Evolutionary conservation across 768 basidiomycete species (phyloP).

Genomic region (Termitomyces titanicus): DNA sequence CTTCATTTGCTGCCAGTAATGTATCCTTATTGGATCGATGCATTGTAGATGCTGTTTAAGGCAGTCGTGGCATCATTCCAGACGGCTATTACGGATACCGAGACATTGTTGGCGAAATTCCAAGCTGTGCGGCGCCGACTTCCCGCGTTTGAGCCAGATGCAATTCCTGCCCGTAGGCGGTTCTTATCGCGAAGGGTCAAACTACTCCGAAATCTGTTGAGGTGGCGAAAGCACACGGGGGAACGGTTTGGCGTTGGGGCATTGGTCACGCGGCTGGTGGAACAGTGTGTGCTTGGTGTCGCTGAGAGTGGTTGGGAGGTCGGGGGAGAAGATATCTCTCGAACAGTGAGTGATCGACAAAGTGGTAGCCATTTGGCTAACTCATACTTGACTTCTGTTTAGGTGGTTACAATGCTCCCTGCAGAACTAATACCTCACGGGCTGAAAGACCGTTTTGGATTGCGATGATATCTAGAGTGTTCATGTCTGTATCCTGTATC

Average conservation of each 20-base stretch:
- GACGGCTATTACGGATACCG: constrained; percentile 47
- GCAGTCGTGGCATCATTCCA: constrained; percentile 51
- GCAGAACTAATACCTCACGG: constrained; percentile 26
- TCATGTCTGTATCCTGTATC: background rate
- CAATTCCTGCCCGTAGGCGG: constrained; percentile 66
- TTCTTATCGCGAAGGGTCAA: constrained; percentile 68
- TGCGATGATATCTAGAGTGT: constrained; percentile 4
- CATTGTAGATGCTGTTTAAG: constrained; percentile 51
- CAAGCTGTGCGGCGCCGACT: constrained; percentile 26
- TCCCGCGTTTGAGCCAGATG: constrained; percentile 70
- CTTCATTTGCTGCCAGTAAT: background rate
- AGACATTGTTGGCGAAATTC: constrained; percentile 49
- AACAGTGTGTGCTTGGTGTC: constrained; percentile 56
- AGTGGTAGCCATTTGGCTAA: constrained; percentile 1
- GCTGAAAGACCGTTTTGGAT: constrained; percentile 20
- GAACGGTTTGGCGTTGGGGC: constrained; percentile 54
- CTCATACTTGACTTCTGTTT: background rate
- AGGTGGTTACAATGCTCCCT: constrained; percentile 37
- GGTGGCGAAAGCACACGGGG: constrained; percentile 73
- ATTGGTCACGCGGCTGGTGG: constrained; percentile 54
- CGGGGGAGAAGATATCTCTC: constrained; percentile 66
- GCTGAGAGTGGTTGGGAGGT: constrained; percentile 84
- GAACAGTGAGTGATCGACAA: constrained; percentile 42
- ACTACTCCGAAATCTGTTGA: constrained; percentile 66
- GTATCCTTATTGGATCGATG: background rate